Evolutionary conservation across 169 alveolate species (phyloP).

Genomic region (Perkinsus olseni): DNA sequence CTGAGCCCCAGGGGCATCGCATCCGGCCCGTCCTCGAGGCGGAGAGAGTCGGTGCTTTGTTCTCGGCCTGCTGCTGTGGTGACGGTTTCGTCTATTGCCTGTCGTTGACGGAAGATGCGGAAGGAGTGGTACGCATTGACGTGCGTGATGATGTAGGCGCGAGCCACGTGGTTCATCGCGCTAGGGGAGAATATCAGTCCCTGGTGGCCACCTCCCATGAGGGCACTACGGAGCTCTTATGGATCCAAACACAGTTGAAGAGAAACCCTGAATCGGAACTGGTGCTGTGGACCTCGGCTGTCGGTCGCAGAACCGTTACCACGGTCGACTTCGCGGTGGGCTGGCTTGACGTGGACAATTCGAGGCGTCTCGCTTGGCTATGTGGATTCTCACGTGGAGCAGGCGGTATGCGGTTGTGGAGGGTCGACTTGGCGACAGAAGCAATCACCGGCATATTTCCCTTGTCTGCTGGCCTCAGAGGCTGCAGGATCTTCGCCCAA

Average conservation of each 20-base stretch:
- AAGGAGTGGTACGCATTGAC: neutral
- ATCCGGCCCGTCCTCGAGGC: neutral
- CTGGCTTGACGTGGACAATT: neutral
- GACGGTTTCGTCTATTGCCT: neutral
- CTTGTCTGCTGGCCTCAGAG: neutral
- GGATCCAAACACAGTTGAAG: neutral
- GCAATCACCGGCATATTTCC: neutral
- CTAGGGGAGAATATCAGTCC: neutral
- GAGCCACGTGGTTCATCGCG: neutral
- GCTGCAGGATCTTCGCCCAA: neutral
- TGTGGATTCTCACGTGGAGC: neutral
- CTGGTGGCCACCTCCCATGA: neutral
- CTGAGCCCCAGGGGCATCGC: neutral
- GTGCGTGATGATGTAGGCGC: neutral
- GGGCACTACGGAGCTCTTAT: neutral
- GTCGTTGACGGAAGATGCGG: neutral
- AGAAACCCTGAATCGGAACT: neutral
- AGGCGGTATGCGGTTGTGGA: neutral
- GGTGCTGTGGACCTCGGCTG: neutral
- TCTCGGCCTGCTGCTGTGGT: neutral
- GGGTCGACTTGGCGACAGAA: neutral
- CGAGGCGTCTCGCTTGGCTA: neutral
- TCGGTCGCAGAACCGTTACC: neutral
- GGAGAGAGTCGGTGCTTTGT: neutral
- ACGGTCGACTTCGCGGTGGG: neutral